phyloP scores from a whole-genome alignment of 2,329 filamentous ascomycete genomes.

The Akanthomyces dipterigenus region DNA sequence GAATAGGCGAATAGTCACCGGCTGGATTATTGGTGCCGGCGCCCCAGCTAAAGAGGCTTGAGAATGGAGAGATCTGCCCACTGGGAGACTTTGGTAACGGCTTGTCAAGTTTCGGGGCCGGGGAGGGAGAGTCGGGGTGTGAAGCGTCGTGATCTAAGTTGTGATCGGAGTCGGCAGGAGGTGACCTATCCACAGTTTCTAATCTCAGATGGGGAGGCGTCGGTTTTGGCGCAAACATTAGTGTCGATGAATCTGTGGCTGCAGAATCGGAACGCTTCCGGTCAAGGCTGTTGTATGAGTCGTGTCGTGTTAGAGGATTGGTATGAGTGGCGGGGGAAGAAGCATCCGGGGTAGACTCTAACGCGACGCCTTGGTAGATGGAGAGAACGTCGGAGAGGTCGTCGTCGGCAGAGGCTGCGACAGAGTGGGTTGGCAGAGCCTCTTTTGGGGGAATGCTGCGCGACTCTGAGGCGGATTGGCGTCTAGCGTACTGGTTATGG shows the following conservation, averaged over 20 bases:
- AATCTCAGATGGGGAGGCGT: slow-evolving; percentile 48
- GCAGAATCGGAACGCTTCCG: slow-evolving; percentile 21
- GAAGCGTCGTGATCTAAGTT: slow-evolving; percentile 19
- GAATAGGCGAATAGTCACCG: slow-evolving; percentile 44
- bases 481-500: slow-evolving; percentile 13
- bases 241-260: slow-evolving; percentile 19
- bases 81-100: slow-evolving; percentile 48
- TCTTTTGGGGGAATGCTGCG: slow-evolving; percentile 32
- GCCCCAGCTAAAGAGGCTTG: slow-evolving; percentile 48
- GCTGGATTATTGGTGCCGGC: slow-evolving; percentile 21
- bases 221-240: slow-evolving; percentile 43
- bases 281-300: slow-evolving; percentile 27
- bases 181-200: slow-evolving; percentile 31
- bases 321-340: slow-evolving; percentile 19
- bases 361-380: slow-evolving; percentile 33
- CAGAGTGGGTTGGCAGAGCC: neutral
- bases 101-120: slow-evolving; percentile 42
- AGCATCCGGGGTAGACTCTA: slow-evolving; percentile 21
- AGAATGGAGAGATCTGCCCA: slow-evolving; percentile 39
- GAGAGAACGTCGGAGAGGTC: slow-evolving; percentile 34
- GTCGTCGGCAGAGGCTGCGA: slow-evolving; percentile 14
- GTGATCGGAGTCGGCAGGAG: slow-evolving; percentile 17
- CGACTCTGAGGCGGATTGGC: slow-evolving; percentile 17
- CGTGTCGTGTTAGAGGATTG: slow-evolving; percentile 14
- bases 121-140: slow-evolving; percentile 20